phyloP scores from a whole-genome alignment of 1,284 basidiomycete genomes.

The Mrakiaceae sp. region DNA sequence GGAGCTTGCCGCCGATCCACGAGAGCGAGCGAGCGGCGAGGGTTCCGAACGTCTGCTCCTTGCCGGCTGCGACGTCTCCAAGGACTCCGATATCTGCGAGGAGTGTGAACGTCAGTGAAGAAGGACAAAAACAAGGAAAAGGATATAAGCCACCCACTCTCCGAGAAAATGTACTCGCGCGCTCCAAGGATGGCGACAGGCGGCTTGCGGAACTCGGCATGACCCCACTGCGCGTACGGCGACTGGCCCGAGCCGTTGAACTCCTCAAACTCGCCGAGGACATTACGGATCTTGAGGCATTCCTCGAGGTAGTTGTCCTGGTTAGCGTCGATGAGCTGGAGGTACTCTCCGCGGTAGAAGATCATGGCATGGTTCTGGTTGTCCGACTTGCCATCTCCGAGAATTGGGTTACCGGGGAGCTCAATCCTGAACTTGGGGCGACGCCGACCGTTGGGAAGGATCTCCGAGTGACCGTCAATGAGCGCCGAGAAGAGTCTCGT shows the following conservation, averaged over 20 bases:
- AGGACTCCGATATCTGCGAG: slow-evolving; percentile 80
- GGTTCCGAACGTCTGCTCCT: slow-evolving; percentile 99
- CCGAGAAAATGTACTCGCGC: slow-evolving; percentile 99
- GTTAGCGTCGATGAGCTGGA: slow-evolving; percentile 98
- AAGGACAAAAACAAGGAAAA: not conserved
- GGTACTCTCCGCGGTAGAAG: slow-evolving; percentile 97
- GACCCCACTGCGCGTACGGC: slow-evolving; percentile 80
- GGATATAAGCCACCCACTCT: slow-evolving; percentile 41
- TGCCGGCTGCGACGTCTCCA: slow-evolving; percentile 94
- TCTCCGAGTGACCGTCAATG: slow-evolving; percentile 96
- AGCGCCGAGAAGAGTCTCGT: slow-evolving; percentile 89
- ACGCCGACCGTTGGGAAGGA: slow-evolving; percentile 74
- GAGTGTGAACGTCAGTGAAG: not conserved
- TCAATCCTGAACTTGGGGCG: slow-evolving; percentile 98
- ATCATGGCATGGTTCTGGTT: slow-evolving; percentile 99
- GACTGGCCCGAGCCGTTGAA: slow-evolving; percentile 68
- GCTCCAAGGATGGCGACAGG: slow-evolving; percentile 97
- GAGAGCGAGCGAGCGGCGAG: slow-evolving; percentile 88
- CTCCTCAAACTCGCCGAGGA: slow-evolving; percentile 97
- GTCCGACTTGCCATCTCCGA: slow-evolving; percentile 98
- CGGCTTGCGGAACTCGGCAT: slow-evolving; percentile 71
- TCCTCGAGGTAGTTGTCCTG: slow-evolving; percentile 99
- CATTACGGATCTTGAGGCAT: slow-evolving; percentile 96
- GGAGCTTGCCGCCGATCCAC: slow-evolving; percentile 95
- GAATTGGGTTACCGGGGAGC: slow-evolving; percentile 94